Evolutionary conservation across 805 yeast species (phyloP).

Genomic region (Helenozyma baotianmanensis): DNA sequence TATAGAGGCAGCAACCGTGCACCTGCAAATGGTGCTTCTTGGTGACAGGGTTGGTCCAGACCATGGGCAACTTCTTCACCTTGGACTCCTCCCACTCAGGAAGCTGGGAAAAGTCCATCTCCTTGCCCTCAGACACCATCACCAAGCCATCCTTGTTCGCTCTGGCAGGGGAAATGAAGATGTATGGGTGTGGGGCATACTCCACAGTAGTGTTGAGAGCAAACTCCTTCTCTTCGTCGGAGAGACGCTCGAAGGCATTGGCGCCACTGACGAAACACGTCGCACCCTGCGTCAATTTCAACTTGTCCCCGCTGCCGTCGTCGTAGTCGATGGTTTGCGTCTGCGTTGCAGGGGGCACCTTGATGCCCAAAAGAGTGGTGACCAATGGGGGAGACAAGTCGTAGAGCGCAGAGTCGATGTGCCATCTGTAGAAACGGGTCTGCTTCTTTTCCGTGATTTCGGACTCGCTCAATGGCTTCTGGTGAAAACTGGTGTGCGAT

Average conservation of each 20-base stretch:
- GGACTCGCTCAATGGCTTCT: constrained; percentile 55
- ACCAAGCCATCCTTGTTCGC: constrained; percentile 87
- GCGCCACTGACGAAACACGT: constrained; percentile 88
- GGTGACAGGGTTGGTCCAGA: constrained; percentile 90
- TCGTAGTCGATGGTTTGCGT: constrained; percentile 60
- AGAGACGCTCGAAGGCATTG: constrained; percentile 62
- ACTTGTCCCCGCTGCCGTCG: constrained; percentile 50
- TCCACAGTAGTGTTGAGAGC: constrained; percentile 78
- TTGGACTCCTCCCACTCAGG: constrained; percentile 83
- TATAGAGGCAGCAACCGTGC: constrained; percentile 82
- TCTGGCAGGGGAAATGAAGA: constrained; percentile 71
- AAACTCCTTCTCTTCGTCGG: constrained; percentile 65
- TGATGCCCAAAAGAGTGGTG: constrained; percentile 78
- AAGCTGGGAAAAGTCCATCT: constrained; percentile 57
- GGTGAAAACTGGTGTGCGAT: constrained; percentile 78
- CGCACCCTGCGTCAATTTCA: constrained; percentile 76
- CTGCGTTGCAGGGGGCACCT: constrained; percentile 67
- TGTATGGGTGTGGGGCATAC: constrained; percentile 91
- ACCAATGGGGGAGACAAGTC: constrained; percentile 83
- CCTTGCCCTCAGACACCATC: constrained; percentile 77
- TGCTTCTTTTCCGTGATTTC: constrained; percentile 54
- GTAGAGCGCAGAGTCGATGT: constrained; percentile 85
- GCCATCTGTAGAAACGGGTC: constrained; percentile 91
- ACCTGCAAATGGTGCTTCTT: constrained; percentile 79
- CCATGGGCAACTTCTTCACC: constrained; percentile 75